Percentiles rank a stretch among this genome's conserved stretches.
Evolutionary conservation across 176 grass and related monocot genomes (phyloP).

Genomic region (Cenchrus americanus): DNA sequence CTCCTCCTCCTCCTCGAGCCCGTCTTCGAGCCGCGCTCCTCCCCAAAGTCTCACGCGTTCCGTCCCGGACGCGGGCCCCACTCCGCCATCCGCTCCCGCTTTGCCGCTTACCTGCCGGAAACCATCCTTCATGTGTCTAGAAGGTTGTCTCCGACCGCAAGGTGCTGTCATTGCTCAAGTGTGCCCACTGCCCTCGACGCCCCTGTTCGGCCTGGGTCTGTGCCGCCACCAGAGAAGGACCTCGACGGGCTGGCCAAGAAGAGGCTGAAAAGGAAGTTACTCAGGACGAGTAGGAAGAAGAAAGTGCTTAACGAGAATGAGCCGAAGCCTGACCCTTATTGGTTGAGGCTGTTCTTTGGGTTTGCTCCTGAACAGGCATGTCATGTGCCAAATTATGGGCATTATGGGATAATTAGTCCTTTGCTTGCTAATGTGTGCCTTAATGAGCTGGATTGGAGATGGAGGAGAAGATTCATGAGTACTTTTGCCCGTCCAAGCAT

Average conservation of each 20-base stretch:
- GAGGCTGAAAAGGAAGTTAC: conserved; percentile 90
- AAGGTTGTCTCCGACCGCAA: conserved; percentile 67
- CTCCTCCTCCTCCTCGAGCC: conserved; percentile 90
- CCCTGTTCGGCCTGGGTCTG: conserved; percentile 54
- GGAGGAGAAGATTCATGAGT: conserved; percentile 76
- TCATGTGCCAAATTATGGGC: conserved; percentile 63
- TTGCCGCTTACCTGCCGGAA: conserved; percentile 75
- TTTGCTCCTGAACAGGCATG: conserved; percentile 73
- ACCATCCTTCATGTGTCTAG: conserved; percentile 69
- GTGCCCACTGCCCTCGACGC: conserved; percentile 57
- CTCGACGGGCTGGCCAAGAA: conserved; percentile 64
- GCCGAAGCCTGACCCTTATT: conserved; percentile 85
- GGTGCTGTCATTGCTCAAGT: conserved; percentile 82
- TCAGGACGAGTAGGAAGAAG: conserved; percentile 88
- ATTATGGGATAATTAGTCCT: conserved; percentile 85
- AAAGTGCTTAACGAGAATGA: conserved; percentile 90
- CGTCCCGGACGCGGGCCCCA: conserved; percentile 79
- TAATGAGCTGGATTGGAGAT: conserved; percentile 83
- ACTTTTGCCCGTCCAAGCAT: conserved; percentile 74
- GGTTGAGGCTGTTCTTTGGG: conserved; percentile 81
- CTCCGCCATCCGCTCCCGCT: conserved; percentile 82
- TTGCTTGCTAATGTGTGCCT: conserved; percentile 89
- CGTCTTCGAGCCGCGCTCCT: conserved; percentile 83
- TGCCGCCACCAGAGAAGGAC: conserved; percentile 42
- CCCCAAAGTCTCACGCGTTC: conserved; percentile 86